A percentile compares a stretch with the other conserved stretches of the same genome.
phyloP scores from a whole-genome alignment of 2,329 filamentous ascomycete species.

The Colletotrichum sp. region DNA sequence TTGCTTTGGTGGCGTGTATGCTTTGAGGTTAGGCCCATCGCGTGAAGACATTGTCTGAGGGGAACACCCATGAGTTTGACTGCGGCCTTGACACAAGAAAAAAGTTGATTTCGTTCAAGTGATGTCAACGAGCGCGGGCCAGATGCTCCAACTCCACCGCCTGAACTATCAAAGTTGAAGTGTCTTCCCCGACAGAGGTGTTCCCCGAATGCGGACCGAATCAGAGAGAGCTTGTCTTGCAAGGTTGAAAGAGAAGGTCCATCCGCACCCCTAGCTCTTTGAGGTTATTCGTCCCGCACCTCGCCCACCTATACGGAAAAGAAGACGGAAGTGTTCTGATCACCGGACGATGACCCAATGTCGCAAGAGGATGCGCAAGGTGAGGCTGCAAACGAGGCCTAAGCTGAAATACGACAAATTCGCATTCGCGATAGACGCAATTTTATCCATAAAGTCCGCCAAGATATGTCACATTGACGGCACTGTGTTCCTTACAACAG shows the following conservation, averaged over 20 bases:
- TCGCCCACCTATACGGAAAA: not conserved
- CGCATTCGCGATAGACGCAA: not conserved
- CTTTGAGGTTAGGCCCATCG: not conserved
- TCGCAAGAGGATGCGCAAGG: not conserved
- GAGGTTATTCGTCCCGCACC: not conserved
- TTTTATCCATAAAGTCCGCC: not conserved
- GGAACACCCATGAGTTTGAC: not conserved
- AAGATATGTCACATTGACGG: not conserved
- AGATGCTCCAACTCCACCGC: not conserved
- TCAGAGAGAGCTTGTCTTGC: not conserved
- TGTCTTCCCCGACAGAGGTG: not conserved
- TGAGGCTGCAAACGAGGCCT: not conserved
- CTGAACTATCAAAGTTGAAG: not conserved
- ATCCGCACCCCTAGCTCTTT: not conserved
- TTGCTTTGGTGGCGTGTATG: not conserved
- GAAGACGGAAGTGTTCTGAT: not conserved
- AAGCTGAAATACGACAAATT: not conserved
- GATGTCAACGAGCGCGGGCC: not conserved
- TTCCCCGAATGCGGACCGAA: not conserved
- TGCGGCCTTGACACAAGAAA: not conserved
- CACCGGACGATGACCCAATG: not conserved
- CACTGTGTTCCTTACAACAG: not conserved
- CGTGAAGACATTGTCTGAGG: not conserved
- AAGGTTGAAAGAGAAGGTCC: not conserved
- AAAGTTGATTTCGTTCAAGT: not conserved